Percentiles rank a stretch among this genome's conserved stretches.
Evolutionary conservation across 768 basidiomycete genomes (phyloP).

Genomic region (Grammothele lineata): DNA sequence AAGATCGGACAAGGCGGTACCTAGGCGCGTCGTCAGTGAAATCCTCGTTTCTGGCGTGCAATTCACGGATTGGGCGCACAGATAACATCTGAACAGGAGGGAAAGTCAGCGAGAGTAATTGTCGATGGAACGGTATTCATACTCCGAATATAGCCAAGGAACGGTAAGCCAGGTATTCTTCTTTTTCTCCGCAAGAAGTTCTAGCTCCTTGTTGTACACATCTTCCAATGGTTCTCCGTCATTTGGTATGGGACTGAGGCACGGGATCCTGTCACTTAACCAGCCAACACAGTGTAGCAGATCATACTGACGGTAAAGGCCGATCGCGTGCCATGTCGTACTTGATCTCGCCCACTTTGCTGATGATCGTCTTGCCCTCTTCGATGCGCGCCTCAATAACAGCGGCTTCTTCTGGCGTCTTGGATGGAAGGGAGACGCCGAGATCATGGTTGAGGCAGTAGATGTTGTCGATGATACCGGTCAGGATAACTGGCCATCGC

Average conservation of each 20-base stretch:
- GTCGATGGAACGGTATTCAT: too few relatives aligned
- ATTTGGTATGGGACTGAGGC: slow-evolving; percentile 55
- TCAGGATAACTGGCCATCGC: slow-evolving; percentile 84
- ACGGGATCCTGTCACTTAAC: too few relatives aligned
- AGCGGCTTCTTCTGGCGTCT: slow-evolving; percentile 20
- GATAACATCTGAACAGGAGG: slow-evolving; percentile 7
- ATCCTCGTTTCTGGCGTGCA: not conserved
- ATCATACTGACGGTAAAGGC: slow-evolving; percentile 56
- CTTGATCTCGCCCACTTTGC: slow-evolving; percentile 71
- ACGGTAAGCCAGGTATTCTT: slow-evolving; percentile 84
- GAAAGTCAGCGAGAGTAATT: too few relatives aligned
- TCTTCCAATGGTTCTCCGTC: slow-evolving; percentile 72
- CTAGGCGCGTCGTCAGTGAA: too few relatives aligned
- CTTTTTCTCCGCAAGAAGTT: slow-evolving; percentile 37
- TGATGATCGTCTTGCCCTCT: slow-evolving; percentile 81
- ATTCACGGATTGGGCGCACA: slow-evolving; percentile 13
- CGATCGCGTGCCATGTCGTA: slow-evolving; percentile 85
- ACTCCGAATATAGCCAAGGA: slow-evolving; percentile 98
- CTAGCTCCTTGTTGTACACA: slow-evolving; percentile 76
- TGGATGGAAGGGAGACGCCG: slow-evolving; percentile 30
- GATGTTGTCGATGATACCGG: slow-evolving; percentile 72
- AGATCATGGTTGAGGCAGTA: slow-evolving; percentile 65
- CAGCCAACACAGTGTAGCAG: too few relatives aligned
- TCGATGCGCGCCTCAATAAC: slow-evolving; percentile 40
- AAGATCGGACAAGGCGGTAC: slow-evolving; percentile 78